Evolutionary conservation across 164 flowering plant species (phyloP), one percentile per base, ranked within the genome.

Genomic region (Nymphaea thermarum): DNA sequence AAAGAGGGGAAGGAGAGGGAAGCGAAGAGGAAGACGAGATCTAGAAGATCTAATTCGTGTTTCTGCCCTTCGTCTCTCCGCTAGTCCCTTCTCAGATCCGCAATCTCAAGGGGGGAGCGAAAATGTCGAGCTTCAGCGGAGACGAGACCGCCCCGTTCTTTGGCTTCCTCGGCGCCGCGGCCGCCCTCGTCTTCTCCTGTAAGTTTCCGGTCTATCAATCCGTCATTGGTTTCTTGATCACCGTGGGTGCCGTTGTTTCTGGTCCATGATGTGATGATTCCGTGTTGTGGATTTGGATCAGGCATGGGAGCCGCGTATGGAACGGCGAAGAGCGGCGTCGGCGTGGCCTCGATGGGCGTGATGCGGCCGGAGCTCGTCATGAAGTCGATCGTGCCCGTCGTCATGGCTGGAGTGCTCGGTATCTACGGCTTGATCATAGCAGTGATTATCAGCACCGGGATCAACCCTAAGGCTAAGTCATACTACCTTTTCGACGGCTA

Each of bases 301-400:
- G 96, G 96, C 71, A 89, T 89, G 96, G 96, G 93, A 68, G 96
- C 96, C n/a, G 96, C 96, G 18, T 89, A 89, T 63, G 96, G 96
- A 17, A 88, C 93, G 5, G 96, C 91, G 45, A 89, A 89, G 86
- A 89, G 93, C 63, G 96, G 96, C 11, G 96, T 89, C 3, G 96
- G 96, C 12, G 93, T 89, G 65, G 96, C 93, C 41, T 89, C 96
- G 5, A 89, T 87, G 96, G 93, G 96, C 0, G 96, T 89, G 70
- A 89, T 89, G 96, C 84, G 96, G 75, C 96, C 96, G 16, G 96
- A 89, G 80, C 78, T 89, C 41, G 96, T 89, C 76, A 87, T 87
- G 93, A 89, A 89, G 66, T 89, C 96, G 66, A 87, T 90, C 67
- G 96, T 87, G 16, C 96, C 96, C 14, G 96, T 90, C 59, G 96